A percentile compares a stretch with the other conserved stretches of the same genome.
Conservation (phyloP, 2,329 filamentous ascomycete species). For the Beauveria medogensis region DNA sequence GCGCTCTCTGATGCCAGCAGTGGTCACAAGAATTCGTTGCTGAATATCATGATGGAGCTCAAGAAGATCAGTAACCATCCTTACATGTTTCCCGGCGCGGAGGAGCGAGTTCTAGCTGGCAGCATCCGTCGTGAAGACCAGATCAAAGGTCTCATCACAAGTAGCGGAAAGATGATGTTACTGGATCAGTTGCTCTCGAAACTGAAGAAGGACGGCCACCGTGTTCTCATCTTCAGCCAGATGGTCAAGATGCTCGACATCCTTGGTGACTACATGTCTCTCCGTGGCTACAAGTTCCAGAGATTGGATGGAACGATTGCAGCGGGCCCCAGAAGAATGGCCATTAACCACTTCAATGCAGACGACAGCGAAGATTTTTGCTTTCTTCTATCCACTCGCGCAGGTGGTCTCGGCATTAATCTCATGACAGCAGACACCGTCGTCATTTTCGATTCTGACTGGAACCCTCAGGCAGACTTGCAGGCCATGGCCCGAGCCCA, state of each 20-base stretch:
- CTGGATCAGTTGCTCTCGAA: constrained; percentile 92
- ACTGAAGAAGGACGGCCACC: constrained; percentile 85
- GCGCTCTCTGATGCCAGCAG: constrained; percentile 84
- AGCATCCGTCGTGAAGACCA: constrained; percentile 80
- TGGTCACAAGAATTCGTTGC: constrained; percentile 85
- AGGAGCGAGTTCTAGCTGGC: constrained; percentile 78
- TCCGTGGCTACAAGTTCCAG: constrained; percentile 92
- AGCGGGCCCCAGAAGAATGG: constrained; percentile 77
- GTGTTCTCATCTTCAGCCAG: constrained; percentile 96
- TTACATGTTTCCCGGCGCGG: constrained; percentile 93
- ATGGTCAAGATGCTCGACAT: constrained; percentile 99
- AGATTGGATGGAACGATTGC: constrained; percentile 92
- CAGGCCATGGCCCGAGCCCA: constrained; percentile 98
- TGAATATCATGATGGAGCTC: constrained; percentile 99
- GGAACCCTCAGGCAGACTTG: constrained; percentile 97
- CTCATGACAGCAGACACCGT: constrained; percentile 98
- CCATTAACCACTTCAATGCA: constrained; percentile 98
- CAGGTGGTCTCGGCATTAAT: constrained; percentile 97
- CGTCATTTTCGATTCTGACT: constrained; percentile 95
- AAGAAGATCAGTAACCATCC: constrained; percentile 99
- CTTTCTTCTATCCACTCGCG: constrained; percentile 89
- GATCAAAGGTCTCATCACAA: constrained; percentile 86
- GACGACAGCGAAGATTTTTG: constrained; percentile 93
- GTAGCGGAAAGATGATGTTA: constrained; percentile 99
- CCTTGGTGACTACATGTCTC: constrained; percentile 83